A percentile compares a stretch with the other conserved stretches of the same genome.
These are phyloP conservation scores for Botrytis squamosa DNA, from an alignment of 2,329 filamentous ascomycete species.

Conservation along the genomic window DNA sequence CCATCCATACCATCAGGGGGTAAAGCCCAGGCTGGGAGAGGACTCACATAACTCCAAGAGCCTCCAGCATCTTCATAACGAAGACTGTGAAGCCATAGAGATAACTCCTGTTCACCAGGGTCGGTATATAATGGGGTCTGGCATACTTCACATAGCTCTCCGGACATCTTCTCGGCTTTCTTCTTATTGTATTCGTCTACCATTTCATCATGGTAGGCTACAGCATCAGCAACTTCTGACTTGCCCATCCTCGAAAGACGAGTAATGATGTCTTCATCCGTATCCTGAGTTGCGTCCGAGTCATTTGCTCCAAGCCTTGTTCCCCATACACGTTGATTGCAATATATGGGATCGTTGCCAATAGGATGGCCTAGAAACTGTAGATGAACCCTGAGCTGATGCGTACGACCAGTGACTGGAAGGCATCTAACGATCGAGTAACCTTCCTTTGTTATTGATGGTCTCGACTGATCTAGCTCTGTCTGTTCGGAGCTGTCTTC, in stretches of 20 bases:
- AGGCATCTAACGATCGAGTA: constrained; percentile 95
- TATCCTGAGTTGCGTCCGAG: constrained; percentile 64
- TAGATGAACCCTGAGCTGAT: constrained; percentile 91
- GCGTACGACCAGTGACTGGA: constrained; percentile 88
- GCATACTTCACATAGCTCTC: constrained; percentile 76
- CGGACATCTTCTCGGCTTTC: constrained; percentile 92
- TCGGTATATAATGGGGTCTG: constrained; percentile 90
- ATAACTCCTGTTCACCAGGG: constrained; percentile 84
- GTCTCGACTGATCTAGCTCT: constrained; percentile 30
- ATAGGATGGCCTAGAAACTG: constrained; percentile 95
- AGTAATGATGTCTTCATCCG: constrained; percentile 87
- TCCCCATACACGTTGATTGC: constrained; percentile 90
- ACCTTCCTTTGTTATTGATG: constrained; percentile 61
- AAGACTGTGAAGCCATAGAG: constrained; percentile 89
- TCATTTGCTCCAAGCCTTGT: constrained; percentile 68
- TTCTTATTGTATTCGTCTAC: constrained; percentile 85
- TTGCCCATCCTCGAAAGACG: constrained; percentile 90
- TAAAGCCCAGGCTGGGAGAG: constrained; percentile 81
- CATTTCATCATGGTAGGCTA: constrained; percentile 93
- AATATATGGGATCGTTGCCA: constrained; percentile 96
- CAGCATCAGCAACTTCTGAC: constrained; percentile 83
- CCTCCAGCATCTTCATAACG: constrained; percentile 83
- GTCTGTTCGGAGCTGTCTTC: constrained; percentile 16
- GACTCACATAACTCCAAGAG: constrained; percentile 82
- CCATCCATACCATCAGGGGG: constrained; percentile 62